These are phyloP conservation scores for Trichoderma brevicompactum DNA, from an alignment of 2,329 filamentous ascomycete species.

Conservation along the genomic window DNA sequence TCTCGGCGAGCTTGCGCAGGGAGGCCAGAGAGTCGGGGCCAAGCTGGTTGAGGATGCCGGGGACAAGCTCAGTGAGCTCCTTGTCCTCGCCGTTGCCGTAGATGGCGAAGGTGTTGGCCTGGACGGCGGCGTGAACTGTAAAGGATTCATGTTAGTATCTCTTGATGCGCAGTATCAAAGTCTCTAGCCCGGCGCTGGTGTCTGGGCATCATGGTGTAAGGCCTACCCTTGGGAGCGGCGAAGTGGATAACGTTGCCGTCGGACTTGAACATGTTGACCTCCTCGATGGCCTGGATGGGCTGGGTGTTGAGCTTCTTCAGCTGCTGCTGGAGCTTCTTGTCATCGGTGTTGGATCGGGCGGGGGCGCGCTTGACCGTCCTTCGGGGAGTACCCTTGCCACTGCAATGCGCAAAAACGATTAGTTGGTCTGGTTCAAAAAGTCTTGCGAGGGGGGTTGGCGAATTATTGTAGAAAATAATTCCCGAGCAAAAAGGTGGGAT, in stretches of 20 bases:
- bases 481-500: not conserved
- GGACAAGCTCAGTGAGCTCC: conserved; percentile 98
- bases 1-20: conserved; percentile 97
- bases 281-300: conserved; percentile 99
- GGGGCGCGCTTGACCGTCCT: conserved; percentile 98
- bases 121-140: conserved; percentile 92
- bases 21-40: conserved; percentile 97
- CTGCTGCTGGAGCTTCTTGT: conserved; percentile 98
- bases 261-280: conserved; percentile 99
- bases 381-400: conserved; percentile 97
- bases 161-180: not conserved
- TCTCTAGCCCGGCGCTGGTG: conserved; percentile 2
- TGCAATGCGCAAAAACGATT: conserved; percentile 35
- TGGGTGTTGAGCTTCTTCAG: conserved; percentile 99
- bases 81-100: conserved; percentile 99
- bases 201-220: not conserved
- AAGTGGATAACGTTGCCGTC: conserved; percentile 99
- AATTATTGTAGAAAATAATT: not conserved
- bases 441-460: not conserved
- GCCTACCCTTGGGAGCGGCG: conserved; percentile 91
- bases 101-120: conserved; percentile 99
- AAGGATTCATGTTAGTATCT: not conserved
- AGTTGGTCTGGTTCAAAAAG: conserved; percentile 30
- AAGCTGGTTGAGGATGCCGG: conserved; percentile 99
- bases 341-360: conserved; percentile 88